Evolutionary conservation across 2,329 filamentous ascomycete genomes (phyloP).

Genomic region (Penicillium aurantiogriseum): DNA sequence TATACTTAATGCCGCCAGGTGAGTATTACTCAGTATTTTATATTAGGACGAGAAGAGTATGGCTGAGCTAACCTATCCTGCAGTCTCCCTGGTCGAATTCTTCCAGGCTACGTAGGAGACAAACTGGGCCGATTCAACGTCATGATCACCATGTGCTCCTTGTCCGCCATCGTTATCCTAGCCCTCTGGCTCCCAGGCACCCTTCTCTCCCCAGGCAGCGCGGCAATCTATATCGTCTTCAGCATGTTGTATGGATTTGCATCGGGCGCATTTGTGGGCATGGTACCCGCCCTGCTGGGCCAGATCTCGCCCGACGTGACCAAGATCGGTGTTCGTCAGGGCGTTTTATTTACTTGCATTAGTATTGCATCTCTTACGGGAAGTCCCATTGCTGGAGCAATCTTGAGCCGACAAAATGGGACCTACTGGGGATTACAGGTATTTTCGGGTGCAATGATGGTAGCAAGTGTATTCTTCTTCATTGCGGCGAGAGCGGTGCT

Average conservation of each 20-base stretch:
- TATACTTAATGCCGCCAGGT: conserved; percentile 33
- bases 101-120: conserved; percentile 56
- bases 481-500: conserved; percentile 21
- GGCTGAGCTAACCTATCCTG: conserved; percentile 43
- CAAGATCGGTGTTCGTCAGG: conserved; percentile 65
- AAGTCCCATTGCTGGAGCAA: conserved; percentile 65
- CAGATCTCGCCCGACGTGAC: conserved; percentile 64
- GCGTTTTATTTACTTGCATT: conserved; percentile 60
- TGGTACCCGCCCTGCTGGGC: conserved; percentile 63
- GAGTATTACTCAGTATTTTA: background rate
- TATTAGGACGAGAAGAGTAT: background rate
- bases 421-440: conserved; percentile 61
- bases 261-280: conserved; percentile 62
- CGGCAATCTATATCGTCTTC: conserved; percentile 62
- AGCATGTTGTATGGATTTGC: conserved; percentile 65
- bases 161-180: conserved; percentile 28
- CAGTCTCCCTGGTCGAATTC: conserved; percentile 55
- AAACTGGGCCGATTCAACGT: conserved; percentile 32
- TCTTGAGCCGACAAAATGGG: conserved; percentile 50
- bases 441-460: conserved; percentile 58
- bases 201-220: conserved; percentile 45
- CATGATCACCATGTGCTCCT: conserved; percentile 8
- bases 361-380: conserved; percentile 64
- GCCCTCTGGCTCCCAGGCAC: conserved; percentile 16
- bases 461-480: conserved; percentile 43